Conservation (phyloP, 1,284 basidiomycete genomes). For the Trametes polyzona region DNA sequence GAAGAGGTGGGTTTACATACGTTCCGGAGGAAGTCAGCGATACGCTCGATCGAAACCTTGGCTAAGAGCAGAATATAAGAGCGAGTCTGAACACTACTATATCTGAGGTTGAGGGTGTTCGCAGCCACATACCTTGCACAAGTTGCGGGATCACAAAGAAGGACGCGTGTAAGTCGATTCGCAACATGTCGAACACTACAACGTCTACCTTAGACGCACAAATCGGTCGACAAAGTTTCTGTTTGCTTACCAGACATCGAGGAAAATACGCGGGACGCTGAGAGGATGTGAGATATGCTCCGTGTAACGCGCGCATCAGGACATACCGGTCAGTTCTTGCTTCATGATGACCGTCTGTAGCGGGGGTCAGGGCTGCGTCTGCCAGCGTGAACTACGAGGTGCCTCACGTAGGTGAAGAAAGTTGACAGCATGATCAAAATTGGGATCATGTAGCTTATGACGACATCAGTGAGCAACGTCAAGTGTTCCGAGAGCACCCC, state of each 20-base stretch:
- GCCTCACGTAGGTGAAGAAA: conserved; percentile 57
- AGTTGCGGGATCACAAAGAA: conserved; percentile 38
- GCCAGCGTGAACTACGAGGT: too few relatives aligned
- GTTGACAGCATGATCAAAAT: conserved; percentile 69
- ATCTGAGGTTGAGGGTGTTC: conserved; percentile 30
- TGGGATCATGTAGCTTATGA: conserved; percentile 61
- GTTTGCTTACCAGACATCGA: conserved; percentile 38
- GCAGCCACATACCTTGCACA: conserved; percentile 37
- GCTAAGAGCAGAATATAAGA: conserved; percentile 25
- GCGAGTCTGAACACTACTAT: conserved; percentile 9
- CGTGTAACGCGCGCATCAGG: background rate
- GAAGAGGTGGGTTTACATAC: conserved; percentile 32
- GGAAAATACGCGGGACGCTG: conserved; percentile 45
- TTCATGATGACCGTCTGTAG: conserved; percentile 41
- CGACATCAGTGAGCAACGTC: background rate
- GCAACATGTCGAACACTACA: conserved; percentile 43
- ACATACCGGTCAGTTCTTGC: conserved; percentile 36
- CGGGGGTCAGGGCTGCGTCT: background rate
- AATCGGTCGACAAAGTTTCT: too few relatives aligned
- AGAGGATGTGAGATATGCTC: conserved; percentile 24
- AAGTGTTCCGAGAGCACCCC: background rate
- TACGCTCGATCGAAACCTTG: conserved; percentile 52
- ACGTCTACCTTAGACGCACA: background rate
- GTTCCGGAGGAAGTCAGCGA: conserved; percentile 49
- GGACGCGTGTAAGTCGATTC: conserved; percentile 35